Base-by-base conservation (phyloP, 352 stramenopile species). In the Nothophytophthora sp. region DNA sequence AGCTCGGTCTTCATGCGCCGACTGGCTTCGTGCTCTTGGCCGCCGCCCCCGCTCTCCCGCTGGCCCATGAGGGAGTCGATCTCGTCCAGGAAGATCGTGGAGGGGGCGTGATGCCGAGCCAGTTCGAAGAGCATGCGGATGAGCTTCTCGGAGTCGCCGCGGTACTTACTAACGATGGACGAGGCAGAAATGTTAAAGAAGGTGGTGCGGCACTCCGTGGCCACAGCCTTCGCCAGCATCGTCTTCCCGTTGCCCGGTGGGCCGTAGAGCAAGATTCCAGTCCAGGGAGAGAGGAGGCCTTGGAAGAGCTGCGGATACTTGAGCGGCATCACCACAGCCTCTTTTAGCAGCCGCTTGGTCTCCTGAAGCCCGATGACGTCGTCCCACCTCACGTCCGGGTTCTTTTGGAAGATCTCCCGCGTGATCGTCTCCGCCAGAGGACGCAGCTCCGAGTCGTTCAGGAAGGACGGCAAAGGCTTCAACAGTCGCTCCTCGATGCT, bases 221-320 rank as follows among this genome's bases (percentile, higher is more conserved):
- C 85, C 3, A 95, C 81, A 0, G 85, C 85, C 45, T 92, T 92
- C 5, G 85, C 85, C 5, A 95, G 74, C 83, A 95, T 93, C n/a
- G 85, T 95, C 56, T 95, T 95, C 38, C 85, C 85, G 24, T 90
- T 95, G 22, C 83, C 85, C 12, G 85, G 83, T 1, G 83, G 85
- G 0, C 90, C 90, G 29, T 91, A 97, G 1, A 97, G 58, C 9
- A 97, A 40, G 37, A 97, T 95, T 12, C 94, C 95, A 51, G 96
- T 97, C 84, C 84, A 94, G 0, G 84, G 81, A 1, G 81, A 87
- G 1, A 96, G 67, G 22, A 98, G 76, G 0, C 96, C 96, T 47
- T 91, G 82, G 49, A 99, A 99, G 22, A 98, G 78, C 43, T 98
- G 85, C 4, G 95, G 95, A 50, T 98, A 98, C 70, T 94, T 96